phyloP scores from a whole-genome alignment of 139 green algal genomes.

The Chlamydomonas eustigma region DNA sequence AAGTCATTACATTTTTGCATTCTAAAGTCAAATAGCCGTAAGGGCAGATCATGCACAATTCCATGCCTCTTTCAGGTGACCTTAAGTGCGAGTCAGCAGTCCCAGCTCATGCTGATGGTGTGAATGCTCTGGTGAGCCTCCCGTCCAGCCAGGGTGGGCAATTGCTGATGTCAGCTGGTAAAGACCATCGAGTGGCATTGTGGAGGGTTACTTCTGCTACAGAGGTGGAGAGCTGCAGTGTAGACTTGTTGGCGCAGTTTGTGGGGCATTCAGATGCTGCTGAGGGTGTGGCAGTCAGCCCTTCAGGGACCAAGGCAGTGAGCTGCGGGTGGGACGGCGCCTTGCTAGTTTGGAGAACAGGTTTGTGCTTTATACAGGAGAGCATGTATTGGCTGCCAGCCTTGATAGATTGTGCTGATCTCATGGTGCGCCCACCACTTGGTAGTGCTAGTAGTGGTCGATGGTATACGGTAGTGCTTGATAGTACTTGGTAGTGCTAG shows the following conservation, averaged over 20 bases:
- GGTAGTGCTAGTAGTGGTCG: too few relatives aligned
- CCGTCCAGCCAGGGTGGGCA: constrained; percentile 11
- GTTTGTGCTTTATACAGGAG: constrained; percentile 13
- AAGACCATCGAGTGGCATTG: constrained; percentile 49
- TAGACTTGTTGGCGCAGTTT: constrained; percentile 40
- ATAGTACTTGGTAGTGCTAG: too few relatives aligned
- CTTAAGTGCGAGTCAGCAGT: background rate
- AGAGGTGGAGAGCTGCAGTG: too few relatives aligned
- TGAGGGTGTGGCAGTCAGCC: constrained; percentile 41
- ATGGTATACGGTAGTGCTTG: too few relatives aligned
- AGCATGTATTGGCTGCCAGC: background rate
- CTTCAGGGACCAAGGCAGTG: constrained; percentile 34
- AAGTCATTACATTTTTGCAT: too few relatives aligned
- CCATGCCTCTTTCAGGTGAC: background rate
- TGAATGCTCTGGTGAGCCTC: constrained; percentile 20
- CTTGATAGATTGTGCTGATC: background rate
- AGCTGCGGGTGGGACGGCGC: constrained; percentile 67
- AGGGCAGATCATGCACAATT: too few relatives aligned
- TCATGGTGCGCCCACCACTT: too few relatives aligned
- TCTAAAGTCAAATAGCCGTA: too few relatives aligned
- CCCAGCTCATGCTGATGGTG: constrained; percentile 8
- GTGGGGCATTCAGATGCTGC: constrained; percentile 61
- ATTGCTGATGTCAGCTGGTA: constrained; percentile 55
- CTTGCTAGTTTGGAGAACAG: constrained; percentile 62
- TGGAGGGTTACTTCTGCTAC: constrained; percentile 29